Conservation (phyloP, 352 stramenopile genomes). For the Blastocystis sp. region DNA sequence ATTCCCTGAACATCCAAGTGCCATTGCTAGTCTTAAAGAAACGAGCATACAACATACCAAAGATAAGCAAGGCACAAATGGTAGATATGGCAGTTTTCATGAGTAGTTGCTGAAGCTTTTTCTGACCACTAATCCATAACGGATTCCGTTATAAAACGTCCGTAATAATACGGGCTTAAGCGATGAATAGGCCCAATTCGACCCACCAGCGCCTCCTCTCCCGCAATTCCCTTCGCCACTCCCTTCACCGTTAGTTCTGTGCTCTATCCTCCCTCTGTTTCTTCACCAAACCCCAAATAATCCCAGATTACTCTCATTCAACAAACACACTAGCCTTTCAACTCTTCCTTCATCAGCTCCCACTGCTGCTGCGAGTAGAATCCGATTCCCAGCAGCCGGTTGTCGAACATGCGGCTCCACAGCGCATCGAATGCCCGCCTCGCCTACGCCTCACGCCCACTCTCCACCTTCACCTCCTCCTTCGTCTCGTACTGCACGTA, state of each 20-base stretch:
- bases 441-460: not conserved
- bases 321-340: too few species aligned
- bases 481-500: constrained; percentile 19
- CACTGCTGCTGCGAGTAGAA: constrained; percentile 41
- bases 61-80: not conserved
- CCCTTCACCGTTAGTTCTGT: too few species aligned
- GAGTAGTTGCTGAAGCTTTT: not conserved
- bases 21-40: not conserved
- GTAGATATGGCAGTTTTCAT: not conserved
- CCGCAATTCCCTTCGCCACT: too few species aligned
- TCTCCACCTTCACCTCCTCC: not conserved
- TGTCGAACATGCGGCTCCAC: constrained; percentile 56
- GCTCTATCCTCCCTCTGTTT: too few species aligned
- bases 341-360: not conserved
- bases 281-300: too few species aligned
- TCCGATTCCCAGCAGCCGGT: constrained; percentile 33
- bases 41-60: not conserved
- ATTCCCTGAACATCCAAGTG: not conserved
- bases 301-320: too few species aligned
- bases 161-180: too few species aligned
- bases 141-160: too few species aligned
- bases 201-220: too few species aligned
- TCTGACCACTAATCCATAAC: not conserved
- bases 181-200: too few species aligned
- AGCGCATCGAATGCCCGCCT: constrained; percentile 31